Base-by-base conservation (phyloP, 257 asterid species). In the Penstemon newberryi region DNA sequence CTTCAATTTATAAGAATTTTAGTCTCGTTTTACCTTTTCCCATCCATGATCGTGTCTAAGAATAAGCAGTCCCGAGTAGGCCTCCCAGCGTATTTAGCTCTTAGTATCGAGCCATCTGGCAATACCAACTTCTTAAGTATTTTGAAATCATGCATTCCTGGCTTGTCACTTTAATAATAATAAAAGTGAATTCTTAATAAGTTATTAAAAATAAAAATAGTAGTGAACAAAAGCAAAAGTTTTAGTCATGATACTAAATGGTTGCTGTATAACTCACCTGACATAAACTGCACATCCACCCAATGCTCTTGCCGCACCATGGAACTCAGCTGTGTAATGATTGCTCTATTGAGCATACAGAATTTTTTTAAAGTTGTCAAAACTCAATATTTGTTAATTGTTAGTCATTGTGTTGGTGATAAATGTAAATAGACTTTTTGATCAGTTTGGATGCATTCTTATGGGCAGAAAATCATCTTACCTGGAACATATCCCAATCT, bases 401-500 rank as follows among this genome's bases (percentile, higher is more conserved):
- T 40, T 39, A 6, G 45, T 59, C 25, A 8, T 38, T 49, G 49
- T 5, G 8, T 63, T 33, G 33, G 12, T 8, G 39, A 10, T 25
- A 42, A 6, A 40, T n/a, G 4, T 1, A 36, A 64, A n/a, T 15
- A 37, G 56, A 33, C 51, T 10, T 6, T 65, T 50, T 12, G 3
- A 57, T 58, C 46, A 37, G 63, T 36, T 37, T 38, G 6, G 54
- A 11, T 49, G 15, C 54, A 10, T 49, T 9, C n/a, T 4, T 49
- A 12, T 49, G 15, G 18, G 15, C n/a, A 15, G 54, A 49, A 15
- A 49, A n/a, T 45, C 7, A 8, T 13, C 80, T 64, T 47, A 84
- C 90, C 59, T 86, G 90, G 80, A 86, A 84, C 93, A 84, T 84
- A 56, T 86, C 90, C 93, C 93, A 86, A 54, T 86, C 90, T 1